These are phyloP conservation scores for Dioscorea zingiberensis DNA, from an alignment of 106 monocot genomes.

Conservation along the genomic window DNA sequence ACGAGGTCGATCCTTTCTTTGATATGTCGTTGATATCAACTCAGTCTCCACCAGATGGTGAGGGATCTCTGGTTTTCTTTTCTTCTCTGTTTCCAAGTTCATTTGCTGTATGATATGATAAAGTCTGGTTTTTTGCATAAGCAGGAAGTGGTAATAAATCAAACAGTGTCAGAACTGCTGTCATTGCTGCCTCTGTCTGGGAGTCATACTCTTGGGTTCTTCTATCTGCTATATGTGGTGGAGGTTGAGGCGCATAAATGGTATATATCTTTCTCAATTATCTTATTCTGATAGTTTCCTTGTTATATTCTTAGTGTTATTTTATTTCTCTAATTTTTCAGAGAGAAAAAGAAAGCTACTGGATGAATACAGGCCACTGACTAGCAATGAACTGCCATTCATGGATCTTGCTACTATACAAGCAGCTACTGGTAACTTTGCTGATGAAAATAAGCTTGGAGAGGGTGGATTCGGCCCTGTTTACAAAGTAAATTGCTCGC, in stretches of 20 bases:
- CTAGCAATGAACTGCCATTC: background rate
- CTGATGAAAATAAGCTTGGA: background rate
- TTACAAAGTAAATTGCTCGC: background rate
- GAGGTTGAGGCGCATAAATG: background rate
- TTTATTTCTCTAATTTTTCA: no score
- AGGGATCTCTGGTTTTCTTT: no score
- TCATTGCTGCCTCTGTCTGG: slow-evolving; percentile 6
- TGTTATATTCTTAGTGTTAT: background rate
- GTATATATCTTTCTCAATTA: background rate
- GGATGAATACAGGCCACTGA: background rate
- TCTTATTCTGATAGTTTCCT: background rate
- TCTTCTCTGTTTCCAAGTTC: no score
- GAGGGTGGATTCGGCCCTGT: slow-evolving; percentile 4
- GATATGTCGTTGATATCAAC: background rate
- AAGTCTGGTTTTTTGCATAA: no score
- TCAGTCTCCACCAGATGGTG: no score
- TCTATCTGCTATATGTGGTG: slow-evolving; percentile 4
- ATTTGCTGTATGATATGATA: no score
- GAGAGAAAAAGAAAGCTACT: background rate
- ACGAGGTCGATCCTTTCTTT: slow-evolving; percentile 24
- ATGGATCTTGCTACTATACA: background rate
- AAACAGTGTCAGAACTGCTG: background rate
- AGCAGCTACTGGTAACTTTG: background rate
- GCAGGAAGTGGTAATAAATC: no score
- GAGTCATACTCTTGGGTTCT: slow-evolving; percentile 4